Percentiles rank a stretch among this genome's conserved stretches.
Evolutionary conservation across 2,329 filamentous ascomycete genomes (phyloP).

Genomic region (Cercospora sp.): DNA sequence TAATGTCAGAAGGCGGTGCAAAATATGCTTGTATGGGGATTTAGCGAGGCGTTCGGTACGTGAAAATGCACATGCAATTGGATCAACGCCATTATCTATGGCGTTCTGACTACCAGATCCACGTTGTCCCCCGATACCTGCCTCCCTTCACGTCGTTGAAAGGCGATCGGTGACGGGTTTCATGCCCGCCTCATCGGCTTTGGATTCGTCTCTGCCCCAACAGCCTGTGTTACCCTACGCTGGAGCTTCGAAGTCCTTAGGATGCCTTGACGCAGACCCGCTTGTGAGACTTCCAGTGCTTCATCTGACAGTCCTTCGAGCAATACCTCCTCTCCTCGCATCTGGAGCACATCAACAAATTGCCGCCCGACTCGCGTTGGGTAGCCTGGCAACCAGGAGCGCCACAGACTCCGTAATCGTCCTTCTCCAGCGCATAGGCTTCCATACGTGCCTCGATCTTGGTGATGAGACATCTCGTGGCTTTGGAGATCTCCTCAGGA

Average conservation of each 20-base stretch:
- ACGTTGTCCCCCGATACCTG: not conserved
- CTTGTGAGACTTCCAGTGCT: slow-evolving; percentile 4
- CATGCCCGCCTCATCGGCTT: too few species aligned
- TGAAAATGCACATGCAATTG: slow-evolving; percentile 5
- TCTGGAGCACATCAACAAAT: slow-evolving; percentile 7
- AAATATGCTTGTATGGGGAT: slow-evolving; percentile 3
- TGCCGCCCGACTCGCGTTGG: not conserved
- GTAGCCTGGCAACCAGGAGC: not conserved
- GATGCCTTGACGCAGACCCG: not conserved
- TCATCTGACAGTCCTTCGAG: not conserved
- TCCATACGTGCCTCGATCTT: slow-evolving; percentile 1
- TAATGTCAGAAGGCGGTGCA: not conserved
- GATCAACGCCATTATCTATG: not conserved
- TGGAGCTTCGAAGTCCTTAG: not conserved
- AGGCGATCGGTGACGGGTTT: too few species aligned
- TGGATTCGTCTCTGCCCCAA: not conserved
- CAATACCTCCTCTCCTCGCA: slow-evolving; percentile 46
- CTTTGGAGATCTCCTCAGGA: not conserved
- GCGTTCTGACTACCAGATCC: not conserved
- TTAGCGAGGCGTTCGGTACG: slow-evolving; percentile 16
- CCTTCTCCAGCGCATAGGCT: slow-evolving; percentile 2
- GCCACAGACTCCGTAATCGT: not conserved
- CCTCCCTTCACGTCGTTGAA: not conserved
- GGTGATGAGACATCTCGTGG: not conserved
- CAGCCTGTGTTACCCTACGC: not conserved